Conservation (phyloP, 805 yeast species). For the Candida arabinofermentans region DNA sequence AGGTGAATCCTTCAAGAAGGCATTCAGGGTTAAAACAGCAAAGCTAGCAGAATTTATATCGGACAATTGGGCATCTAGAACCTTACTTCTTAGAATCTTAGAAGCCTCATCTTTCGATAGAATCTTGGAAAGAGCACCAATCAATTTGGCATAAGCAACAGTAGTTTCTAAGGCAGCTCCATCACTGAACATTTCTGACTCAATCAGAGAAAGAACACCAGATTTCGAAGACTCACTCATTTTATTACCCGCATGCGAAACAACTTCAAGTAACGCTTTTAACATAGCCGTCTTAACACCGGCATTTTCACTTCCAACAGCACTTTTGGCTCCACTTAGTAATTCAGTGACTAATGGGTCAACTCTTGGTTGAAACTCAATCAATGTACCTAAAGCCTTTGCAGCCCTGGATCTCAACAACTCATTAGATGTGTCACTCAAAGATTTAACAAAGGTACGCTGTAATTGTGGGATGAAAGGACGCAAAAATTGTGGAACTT, state of each 20-base stretch:
- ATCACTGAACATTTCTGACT: conserved; percentile 50
- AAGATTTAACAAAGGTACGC: conserved; percentile 90
- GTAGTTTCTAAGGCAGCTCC: conserved; percentile 51
- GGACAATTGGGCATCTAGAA: conserved; percentile 41
- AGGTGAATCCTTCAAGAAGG: conserved; percentile 79
- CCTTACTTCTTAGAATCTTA: conserved; percentile 54
- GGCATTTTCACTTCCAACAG: conserved; percentile 42
- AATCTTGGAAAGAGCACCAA: conserved; percentile 72
- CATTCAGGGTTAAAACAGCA: conserved; percentile 69
- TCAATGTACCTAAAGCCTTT: conserved; percentile 80
- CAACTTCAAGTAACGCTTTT: conserved; percentile 79
- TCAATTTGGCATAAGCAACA: conserved; percentile 70
- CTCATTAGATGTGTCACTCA: conserved; percentile 74
- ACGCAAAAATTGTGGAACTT: conserved; percentile 85
- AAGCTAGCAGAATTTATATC: conserved; percentile 48
- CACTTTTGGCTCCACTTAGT: conserved; percentile 65
- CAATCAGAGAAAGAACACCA: conserved; percentile 67
- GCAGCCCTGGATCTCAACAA: conserved; percentile 81
- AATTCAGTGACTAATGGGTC: conserved; percentile 89
- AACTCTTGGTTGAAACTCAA: conserved; percentile 86
- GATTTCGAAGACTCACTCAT: conserved; percentile 71
- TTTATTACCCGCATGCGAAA: conserved; percentile 70
- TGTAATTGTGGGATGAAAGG: conserved; percentile 98
- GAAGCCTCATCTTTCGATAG: conserved; percentile 61
- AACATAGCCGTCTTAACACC: conserved; percentile 85